Evolutionary conservation across 2,329 filamentous ascomycete genomes (phyloP).

Genomic region (Xylariaceae sp.): DNA sequence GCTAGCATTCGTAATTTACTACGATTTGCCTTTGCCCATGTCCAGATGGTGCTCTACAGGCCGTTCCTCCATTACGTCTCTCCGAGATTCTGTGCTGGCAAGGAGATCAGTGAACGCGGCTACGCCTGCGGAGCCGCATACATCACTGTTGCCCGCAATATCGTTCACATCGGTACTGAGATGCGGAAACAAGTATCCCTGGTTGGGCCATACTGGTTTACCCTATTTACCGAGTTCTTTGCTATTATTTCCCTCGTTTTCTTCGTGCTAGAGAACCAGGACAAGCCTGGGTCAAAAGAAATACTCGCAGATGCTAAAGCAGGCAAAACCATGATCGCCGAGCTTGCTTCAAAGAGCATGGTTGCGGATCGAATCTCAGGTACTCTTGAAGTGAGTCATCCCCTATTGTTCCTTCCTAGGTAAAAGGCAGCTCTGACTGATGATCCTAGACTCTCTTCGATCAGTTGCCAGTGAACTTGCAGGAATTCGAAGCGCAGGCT

Average conservation of each 20-base stretch:
- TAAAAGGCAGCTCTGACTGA: constrained; percentile 21
- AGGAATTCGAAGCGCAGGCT: constrained; percentile 41
- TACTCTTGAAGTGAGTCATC: constrained; percentile 62
- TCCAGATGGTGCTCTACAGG: constrained; percentile 76
- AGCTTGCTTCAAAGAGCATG: constrained; percentile 75
- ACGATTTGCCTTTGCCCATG: constrained; percentile 74
- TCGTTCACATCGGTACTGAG: constrained; percentile 73
- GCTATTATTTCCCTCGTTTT: constrained; percentile 74
- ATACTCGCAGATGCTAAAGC: constrained; percentile 80
- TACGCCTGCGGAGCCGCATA: constrained; percentile 66
- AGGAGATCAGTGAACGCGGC: constrained; percentile 65
- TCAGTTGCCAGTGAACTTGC: constrained; percentile 68
- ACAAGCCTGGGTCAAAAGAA: constrained; percentile 68
- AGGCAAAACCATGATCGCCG: constrained; percentile 75
- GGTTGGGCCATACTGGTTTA: constrained; percentile 83
- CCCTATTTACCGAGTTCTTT: constrained; percentile 79
- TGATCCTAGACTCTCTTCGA: constrained; percentile 67
- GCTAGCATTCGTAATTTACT: constrained; percentile 65
- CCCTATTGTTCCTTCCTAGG: background rate
- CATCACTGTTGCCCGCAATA: constrained; percentile 61
- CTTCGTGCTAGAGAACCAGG: constrained; percentile 74
- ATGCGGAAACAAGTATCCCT: constrained; percentile 70
- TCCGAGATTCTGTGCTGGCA: constrained; percentile 51
- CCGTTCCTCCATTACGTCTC: constrained; percentile 82
- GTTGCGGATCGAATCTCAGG: constrained; percentile 81